These are phyloP conservation scores for Blastocystis sp. DNA, from an alignment of 352 stramenopile species.

Conservation along the genomic window DNA sequence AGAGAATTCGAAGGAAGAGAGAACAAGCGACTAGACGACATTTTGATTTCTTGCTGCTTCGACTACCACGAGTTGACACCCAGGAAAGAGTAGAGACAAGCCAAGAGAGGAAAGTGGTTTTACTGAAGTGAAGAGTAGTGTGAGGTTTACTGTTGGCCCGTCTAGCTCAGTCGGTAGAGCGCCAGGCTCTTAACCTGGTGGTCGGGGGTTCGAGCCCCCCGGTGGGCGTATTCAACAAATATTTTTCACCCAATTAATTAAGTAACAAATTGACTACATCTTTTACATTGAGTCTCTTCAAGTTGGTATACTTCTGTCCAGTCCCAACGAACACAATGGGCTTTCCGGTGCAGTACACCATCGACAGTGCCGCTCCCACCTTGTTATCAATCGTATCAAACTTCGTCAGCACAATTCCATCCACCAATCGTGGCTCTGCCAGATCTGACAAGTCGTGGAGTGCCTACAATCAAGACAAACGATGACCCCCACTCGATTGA, in stretches of 20 bases:
- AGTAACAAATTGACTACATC: constrained; percentile 41
- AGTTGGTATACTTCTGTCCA: constrained; percentile 97
- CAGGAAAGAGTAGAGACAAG: too few relatives aligned
- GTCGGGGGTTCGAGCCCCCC: not conserved
- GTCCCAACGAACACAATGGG: constrained; percentile 97
- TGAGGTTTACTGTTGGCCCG: not conserved
- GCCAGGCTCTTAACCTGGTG: not conserved
- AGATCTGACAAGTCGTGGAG: constrained; percentile 61
- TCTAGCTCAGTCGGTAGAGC: not conserved
- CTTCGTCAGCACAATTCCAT: constrained; percentile 98
- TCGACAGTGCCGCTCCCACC: constrained; percentile 94
- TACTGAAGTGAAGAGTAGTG: not conserved
- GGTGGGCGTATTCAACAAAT: not conserved
- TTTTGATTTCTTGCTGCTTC: not conserved
- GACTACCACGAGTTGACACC: too few relatives aligned
- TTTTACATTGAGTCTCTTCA: constrained; percentile 77
- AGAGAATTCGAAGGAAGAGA: not conserved
- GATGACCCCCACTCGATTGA: constrained; percentile 74
- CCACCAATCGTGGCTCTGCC: constrained; percentile 79
- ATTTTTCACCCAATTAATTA: not conserved
- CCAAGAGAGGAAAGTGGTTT: not conserved
- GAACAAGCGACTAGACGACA: not conserved
- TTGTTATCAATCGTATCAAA: constrained; percentile 99
- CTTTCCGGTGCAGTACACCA: constrained; percentile 96
- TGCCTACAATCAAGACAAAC: constrained; percentile 19